Percentiles rank a stretch among this genome's conserved stretches.
phyloP scores from a whole-genome alignment of 2,329 filamentous ascomycete species.

The Leptographium lundbergii region DNA sequence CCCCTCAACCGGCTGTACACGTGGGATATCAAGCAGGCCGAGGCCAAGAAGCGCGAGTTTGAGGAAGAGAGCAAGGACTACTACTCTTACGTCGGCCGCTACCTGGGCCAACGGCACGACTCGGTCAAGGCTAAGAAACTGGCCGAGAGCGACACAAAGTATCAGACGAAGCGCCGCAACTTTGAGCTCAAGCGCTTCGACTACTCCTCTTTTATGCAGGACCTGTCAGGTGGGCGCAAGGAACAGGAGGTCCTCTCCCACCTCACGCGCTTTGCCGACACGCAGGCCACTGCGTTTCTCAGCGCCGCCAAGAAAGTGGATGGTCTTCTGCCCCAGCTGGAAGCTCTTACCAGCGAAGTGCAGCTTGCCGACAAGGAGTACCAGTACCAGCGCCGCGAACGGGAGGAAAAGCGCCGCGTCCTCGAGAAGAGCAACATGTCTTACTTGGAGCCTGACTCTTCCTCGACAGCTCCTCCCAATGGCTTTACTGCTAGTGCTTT shows the following conservation, averaged over 20 bases:
- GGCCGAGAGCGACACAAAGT: conserved; percentile 88
- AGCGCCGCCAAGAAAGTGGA: conserved; percentile 79
- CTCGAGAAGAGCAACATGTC: conserved; percentile 76
- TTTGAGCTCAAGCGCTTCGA: conserved; percentile 98
- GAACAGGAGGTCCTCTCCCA: conserved; percentile 94
- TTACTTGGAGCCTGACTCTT: conserved; percentile 54
- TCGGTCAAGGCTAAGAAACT: conserved; percentile 96
- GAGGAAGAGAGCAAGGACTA: conserved; percentile 99
- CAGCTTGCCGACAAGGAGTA: conserved; percentile 91
- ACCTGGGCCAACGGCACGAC: conserved; percentile 92
- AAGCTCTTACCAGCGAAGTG: conserved; percentile 82
- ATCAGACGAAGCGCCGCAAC: conserved; percentile 82
- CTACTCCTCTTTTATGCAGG: conserved; percentile 98
- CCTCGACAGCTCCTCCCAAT: neutral
- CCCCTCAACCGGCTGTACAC: conserved; percentile 86
- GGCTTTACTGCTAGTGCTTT: neutral
- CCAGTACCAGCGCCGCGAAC: conserved; percentile 84
- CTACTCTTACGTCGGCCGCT: conserved; percentile 87
- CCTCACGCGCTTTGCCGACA: conserved; percentile 84
- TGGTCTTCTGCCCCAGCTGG: conserved; percentile 72
- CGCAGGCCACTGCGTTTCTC: conserved; percentile 75
- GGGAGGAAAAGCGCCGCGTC: conserved; percentile 83
- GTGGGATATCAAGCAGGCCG: conserved; percentile 93
- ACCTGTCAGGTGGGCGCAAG: conserved; percentile 96
- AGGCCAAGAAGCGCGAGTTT: conserved; percentile 93